phyloP scores from a whole-genome alignment of 1,139 yeast genomes.

The Suhomyces coccinellae region DNA sequence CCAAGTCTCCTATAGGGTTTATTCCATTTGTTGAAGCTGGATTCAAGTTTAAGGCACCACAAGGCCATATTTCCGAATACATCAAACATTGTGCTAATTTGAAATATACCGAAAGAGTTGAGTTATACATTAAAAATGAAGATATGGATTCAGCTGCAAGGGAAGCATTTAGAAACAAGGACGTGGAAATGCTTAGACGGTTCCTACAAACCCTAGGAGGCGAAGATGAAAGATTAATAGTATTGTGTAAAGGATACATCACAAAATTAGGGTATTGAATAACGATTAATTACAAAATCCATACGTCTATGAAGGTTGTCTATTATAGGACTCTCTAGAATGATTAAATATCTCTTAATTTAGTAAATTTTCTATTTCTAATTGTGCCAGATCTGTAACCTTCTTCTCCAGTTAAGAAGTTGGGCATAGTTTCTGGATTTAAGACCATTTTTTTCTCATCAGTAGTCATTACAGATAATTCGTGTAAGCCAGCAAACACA shows the following conservation, averaged over 20 bases:
- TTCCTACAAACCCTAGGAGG: conserved; percentile 27
- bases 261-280: conserved; percentile 30
- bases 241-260: conserved; percentile 27
- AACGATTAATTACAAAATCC: too few relatives aligned
- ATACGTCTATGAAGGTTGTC: too few relatives aligned
- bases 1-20: conserved; percentile 74
- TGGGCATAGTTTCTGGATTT: conserved; percentile 60
- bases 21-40: conserved; percentile 60
- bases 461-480: conserved; percentile 49
- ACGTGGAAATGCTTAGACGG: conserved; percentile 41
- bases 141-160: conserved; percentile 58
- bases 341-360: not conserved
- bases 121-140: conserved; percentile 52
- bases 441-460: conserved; percentile 40
- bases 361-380: conserved; percentile 41
- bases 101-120: conserved; percentile 43
- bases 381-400: conserved; percentile 52
- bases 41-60: conserved; percentile 49
- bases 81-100: conserved; percentile 35
- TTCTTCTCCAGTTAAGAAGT: conserved; percentile 82
- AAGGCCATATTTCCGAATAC: conserved; percentile 36
- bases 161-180: conserved; percentile 60
- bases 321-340: too few relatives aligned
- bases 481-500: conserved; percentile 78
- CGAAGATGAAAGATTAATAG: conserved; percentile 24